Evolutionary conservation across 2,329 filamentous ascomycete genomes (phyloP).

Genomic region (Penicillium occitanis): DNA sequence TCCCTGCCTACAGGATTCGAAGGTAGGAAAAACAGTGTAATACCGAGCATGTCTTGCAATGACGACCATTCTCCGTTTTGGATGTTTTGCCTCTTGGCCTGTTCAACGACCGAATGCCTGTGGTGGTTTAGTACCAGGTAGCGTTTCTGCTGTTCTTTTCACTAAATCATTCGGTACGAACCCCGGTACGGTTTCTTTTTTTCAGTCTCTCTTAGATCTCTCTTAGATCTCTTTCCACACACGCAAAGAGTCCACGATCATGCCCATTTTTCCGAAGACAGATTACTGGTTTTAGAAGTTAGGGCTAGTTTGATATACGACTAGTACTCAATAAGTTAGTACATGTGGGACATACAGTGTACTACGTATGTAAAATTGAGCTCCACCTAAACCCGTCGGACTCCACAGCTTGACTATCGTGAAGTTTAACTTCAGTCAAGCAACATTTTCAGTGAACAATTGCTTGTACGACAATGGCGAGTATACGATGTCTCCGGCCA

Average conservation of each 20-base stretch:
- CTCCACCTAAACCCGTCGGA: background rate
- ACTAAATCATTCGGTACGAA: background rate
- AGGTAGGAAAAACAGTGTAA: too few relatives aligned
- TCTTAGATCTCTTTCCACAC: background rate
- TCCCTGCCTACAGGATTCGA: too few relatives aligned
- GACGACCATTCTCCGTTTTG: too few relatives aligned
- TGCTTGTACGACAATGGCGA: conserved; percentile 11
- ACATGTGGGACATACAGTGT: background rate
- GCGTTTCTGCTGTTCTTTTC: background rate
- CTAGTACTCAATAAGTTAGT: conserved; percentile 2
- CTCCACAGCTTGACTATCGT: conserved; percentile 3
- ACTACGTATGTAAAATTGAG: background rate
- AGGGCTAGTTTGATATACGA: background rate
- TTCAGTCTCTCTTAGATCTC: too few relatives aligned
- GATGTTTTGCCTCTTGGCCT: too few relatives aligned
- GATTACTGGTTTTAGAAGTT: background rate
- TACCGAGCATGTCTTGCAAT: too few relatives aligned
- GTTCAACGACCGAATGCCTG: background rate
- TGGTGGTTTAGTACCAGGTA: background rate
- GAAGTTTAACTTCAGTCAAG: background rate
- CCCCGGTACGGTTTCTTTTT: background rate
- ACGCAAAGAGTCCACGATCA: background rate
- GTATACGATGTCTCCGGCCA: background rate
- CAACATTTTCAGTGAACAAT: background rate
- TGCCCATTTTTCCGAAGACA: background rate